phyloP scores from a whole-genome alignment of 306 rosid species.

The Adenanthera pavonina region DNA sequence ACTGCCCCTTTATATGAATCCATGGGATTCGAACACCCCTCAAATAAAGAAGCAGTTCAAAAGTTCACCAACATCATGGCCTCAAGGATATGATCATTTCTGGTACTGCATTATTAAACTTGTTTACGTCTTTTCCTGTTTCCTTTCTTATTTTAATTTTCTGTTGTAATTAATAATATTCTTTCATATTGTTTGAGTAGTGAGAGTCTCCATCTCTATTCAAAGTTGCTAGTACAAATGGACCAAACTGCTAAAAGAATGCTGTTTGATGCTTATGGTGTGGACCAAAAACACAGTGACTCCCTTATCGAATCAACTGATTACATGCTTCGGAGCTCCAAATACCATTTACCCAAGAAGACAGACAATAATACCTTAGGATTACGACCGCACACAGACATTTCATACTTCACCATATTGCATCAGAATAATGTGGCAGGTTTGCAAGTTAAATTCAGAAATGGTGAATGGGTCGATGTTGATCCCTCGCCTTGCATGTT shows the following conservation, averaged over 20 bases:
- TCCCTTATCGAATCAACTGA: constrained; percentile 36
- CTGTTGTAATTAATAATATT: background rate
- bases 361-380: constrained; percentile 34
- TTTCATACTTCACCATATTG: constrained; percentile 41
- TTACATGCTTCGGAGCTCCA: constrained; percentile 35
- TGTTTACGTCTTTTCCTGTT: background rate
- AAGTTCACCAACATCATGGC: constrained; percentile 44
- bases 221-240: constrained; percentile 42
- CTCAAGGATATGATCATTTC: constrained; percentile 44
- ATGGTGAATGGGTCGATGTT: constrained; percentile 40
- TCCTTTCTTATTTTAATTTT: background rate
- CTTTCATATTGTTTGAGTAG: constrained; percentile 16
- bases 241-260: constrained; percentile 36
- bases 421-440: constrained; percentile 45
- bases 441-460: constrained; percentile 41
- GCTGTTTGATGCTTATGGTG: constrained; percentile 44
- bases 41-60: constrained; percentile 27
- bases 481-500: constrained; percentile 45
- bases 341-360: constrained; percentile 27
- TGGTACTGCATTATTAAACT: constrained; percentile 24
- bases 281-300: constrained; percentile 37
- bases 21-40: constrained; percentile 36
- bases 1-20: constrained; percentile 42
- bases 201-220: constrained; percentile 31
- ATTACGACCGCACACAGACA: constrained; percentile 39